Evolutionary conservation across 148 eudicot species (phyloP), one percentile per base, ranked within the genome.

Genomic region (Heliosperma pusillum): DNA sequence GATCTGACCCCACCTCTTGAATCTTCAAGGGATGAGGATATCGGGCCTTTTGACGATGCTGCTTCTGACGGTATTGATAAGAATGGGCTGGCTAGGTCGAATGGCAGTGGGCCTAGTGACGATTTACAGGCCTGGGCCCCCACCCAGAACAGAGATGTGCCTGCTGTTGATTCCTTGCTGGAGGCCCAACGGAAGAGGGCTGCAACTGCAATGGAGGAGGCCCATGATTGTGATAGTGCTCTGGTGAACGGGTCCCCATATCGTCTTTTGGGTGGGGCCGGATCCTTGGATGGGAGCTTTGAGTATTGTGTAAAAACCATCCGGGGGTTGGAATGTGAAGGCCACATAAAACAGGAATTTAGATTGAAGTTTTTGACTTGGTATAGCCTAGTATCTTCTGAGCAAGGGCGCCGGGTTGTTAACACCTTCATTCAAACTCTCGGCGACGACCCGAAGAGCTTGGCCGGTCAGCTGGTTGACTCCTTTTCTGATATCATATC

Each of bases 311-410:
- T 94, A 59, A 90, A 89, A 85, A 80, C 81, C 22, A 90, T 94
- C 69, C 86, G 93, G 59, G 68, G 79, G 84, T 79, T 94, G 72
- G 98, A 94, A 76, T 84, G 88, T 30, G 71, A 84, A 21, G 97
- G 96, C 24, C 74, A 85, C 56, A 82, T 94, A 21, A 82, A 81
- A 60, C 86, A 74, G 79, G 96, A 90, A 68, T 92, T 92, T 58
- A 88, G 97, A 75, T 75, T 88, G 76, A 94, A 90, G 45, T 66
- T 94, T 59, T 75, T 94, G 59, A 92, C 96, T 24, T 94, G 98
- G 98, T 92, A 87, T 78, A 89, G 98, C 82, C 82, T 94, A 71
- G 85, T 93, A 71, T 88, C 97, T 20, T 90, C 89, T 0, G 92
- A 86, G 83, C 96, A 92, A 74, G 97, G 90, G 74, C 87, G 98